A percentile compares a stretch with the other conserved stretches of the same genome.
These are phyloP conservation scores for Globisporangium splendens DNA, from an alignment of 352 stramenopile species.

Conservation along the genomic window DNA sequence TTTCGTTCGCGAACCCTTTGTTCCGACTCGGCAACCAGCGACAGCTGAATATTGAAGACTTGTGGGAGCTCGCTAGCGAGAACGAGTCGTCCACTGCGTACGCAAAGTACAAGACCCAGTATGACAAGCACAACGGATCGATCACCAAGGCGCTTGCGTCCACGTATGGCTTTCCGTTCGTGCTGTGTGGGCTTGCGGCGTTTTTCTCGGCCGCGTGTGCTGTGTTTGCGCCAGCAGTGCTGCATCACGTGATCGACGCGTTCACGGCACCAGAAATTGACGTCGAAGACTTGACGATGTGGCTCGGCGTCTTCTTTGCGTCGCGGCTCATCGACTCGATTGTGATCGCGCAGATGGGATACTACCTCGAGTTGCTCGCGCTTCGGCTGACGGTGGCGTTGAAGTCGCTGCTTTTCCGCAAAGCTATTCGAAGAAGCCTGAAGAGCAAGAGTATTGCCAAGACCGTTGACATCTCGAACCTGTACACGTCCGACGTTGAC, in stretches of 20 bases:
- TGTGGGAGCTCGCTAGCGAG: constrained; percentile 35
- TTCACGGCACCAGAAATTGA: constrained; percentile 23
- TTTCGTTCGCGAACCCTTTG: constrained; percentile 39
- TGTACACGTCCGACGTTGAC: constrained; percentile 90
- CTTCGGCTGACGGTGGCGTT: constrained; percentile 34
- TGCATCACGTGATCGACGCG: constrained; percentile 41
- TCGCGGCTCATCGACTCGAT: constrained; percentile 29
- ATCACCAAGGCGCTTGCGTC: constrained; percentile 21
- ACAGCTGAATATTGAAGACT: constrained; percentile 35
- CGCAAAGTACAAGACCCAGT: constrained; percentile 21
- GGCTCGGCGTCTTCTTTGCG: constrained; percentile 43
- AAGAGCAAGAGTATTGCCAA: constrained; percentile 16
- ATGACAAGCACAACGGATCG: constrained; percentile 16
- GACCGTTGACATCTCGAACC: constrained; percentile 85
- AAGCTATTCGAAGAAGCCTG: constrained; percentile 26
- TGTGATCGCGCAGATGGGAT: constrained; percentile 19
- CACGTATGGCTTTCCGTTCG: constrained; percentile 24
- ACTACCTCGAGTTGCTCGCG: constrained; percentile 23
- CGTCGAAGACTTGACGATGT: constrained; percentile 21
- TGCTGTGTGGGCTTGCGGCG: constrained; percentile 23
- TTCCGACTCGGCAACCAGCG: constrained; percentile 36
- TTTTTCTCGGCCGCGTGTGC: constrained; percentile 27
- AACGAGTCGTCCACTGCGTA: constrained; percentile 24
- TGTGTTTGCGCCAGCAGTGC: constrained; percentile 39
- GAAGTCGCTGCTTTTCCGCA: constrained; percentile 39